phyloP scores from a whole-genome alignment of 1,139 yeast species.

The Suhomyces choctaworum region DNA sequence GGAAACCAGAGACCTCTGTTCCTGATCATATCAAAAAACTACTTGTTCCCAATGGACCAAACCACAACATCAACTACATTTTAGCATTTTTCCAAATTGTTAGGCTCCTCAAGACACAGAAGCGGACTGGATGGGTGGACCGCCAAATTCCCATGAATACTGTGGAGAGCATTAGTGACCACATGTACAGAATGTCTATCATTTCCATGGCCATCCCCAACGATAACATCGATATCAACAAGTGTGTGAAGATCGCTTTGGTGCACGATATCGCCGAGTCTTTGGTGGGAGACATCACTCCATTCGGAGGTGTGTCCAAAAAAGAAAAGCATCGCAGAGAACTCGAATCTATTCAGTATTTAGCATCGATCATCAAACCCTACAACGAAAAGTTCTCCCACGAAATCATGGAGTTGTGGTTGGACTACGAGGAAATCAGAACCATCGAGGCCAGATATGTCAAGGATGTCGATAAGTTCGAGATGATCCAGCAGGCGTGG shows the following conservation, averaged over 20 bases:
- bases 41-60: conserved; percentile 28
- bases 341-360: conserved; percentile 65
- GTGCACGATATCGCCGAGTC: conserved; percentile 95
- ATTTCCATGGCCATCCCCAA: conserved; percentile 71
- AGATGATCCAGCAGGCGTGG: conserved; percentile 85
- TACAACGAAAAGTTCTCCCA: conserved; percentile 64
- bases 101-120: conserved; percentile 72
- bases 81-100: conserved; percentile 77
- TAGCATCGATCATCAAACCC: conserved; percentile 60
- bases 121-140: conserved; percentile 94
- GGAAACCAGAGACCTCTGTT: conserved; percentile 64
- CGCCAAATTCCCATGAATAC: conserved; percentile 52
- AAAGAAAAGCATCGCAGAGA: conserved; percentile 80
- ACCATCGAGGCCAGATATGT: conserved; percentile 84
- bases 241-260: conserved; percentile 82
- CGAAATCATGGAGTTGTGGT: conserved; percentile 76
- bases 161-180: conserved; percentile 84
- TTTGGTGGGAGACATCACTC: conserved; percentile 93
- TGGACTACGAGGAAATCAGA: conserved; percentile 85
- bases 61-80: conserved; percentile 46
- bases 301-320: conserved; percentile 71
- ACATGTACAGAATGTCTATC: conserved; percentile 94
- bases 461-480: conserved; percentile 93
- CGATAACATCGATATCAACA: conserved; percentile 32
- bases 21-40: conserved; percentile 51